Conservation (phyloP, 129 eudicot species). For the carrot (Daucus carota) region DH1_v3.0 NC_030386.2:39879501-39880000, state of each 20-base stretch:
- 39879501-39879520: background rate
- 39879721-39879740: background rate
- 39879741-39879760: slow-evolving; percentile 72
- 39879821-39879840: slow-evolving; percentile 16
- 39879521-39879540: background rate
- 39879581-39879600: too few species aligned
- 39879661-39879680: too few species aligned
- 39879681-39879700: too few species aligned
- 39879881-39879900: slow-evolving; percentile 62
- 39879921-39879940: slow-evolving; percentile 47
- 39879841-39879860: background rate
- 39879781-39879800: slow-evolving; percentile 65
- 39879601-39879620: too few species aligned
- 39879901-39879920: slow-evolving; percentile 41
- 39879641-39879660: too few species aligned
- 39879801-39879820: slow-evolving; percentile 49
- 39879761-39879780: slow-evolving; percentile 51
- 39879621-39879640: too few species aligned
- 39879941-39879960: slow-evolving; percentile 39
- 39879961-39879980: slow-evolving; percentile 38
- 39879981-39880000: slow-evolving; percentile 29
- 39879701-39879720: background rate
- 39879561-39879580: background rate
- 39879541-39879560: background rate
- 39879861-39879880: background rate